phyloP scores from a whole-genome alignment of 2,329 filamentous ascomycete species.

The Phaeosphaeria sp. region DNA sequence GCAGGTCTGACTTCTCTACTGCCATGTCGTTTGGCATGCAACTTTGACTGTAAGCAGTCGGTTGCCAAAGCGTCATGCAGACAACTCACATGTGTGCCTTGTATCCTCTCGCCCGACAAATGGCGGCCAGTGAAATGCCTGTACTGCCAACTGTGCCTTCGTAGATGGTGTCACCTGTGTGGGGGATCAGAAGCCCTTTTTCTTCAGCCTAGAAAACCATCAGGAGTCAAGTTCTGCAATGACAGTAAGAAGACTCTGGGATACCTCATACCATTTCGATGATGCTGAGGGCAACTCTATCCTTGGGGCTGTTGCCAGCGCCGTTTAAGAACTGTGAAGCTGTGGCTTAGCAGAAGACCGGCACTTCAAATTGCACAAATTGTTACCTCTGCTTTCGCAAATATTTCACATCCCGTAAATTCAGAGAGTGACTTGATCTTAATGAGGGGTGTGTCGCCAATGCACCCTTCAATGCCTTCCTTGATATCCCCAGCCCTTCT shows the following conservation, averaged over 20 bases:
- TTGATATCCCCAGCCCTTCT: slow-evolving; percentile 56
- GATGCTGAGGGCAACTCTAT: slow-evolving; percentile 90
- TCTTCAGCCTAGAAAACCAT: slow-evolving; percentile 69
- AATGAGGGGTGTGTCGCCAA: slow-evolving; percentile 91
- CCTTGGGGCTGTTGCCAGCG: slow-evolving; percentile 91
- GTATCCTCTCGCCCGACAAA: slow-evolving; percentile 88
- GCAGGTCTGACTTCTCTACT: slow-evolving; percentile 84
- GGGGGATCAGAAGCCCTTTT: slow-evolving; percentile 74
- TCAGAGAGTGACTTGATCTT: slow-evolving; percentile 84
- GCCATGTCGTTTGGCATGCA: slow-evolving; percentile 96
- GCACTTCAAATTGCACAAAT: neutral
- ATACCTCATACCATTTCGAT: slow-evolving; percentile 65
- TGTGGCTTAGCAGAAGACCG: neutral
- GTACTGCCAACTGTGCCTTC: slow-evolving; percentile 97
- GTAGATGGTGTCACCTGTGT: slow-evolving; percentile 91
- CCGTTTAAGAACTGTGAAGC: slow-evolving; percentile 78
- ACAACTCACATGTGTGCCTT: slow-evolving; percentile 77
- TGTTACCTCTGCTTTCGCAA: slow-evolving; percentile 83
- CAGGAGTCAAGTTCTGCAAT: neutral
- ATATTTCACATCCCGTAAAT: slow-evolving; percentile 85
- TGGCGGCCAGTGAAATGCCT: slow-evolving; percentile 89
- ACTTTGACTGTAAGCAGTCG: slow-evolving; percentile 42
- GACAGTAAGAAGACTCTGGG: neutral
- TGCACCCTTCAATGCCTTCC: slow-evolving; percentile 86
- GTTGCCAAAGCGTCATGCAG: neutral